Evolutionary conservation across 2,329 filamentous ascomycete genomes (phyloP).

Genomic region (Colletotrichum sp.): DNA sequence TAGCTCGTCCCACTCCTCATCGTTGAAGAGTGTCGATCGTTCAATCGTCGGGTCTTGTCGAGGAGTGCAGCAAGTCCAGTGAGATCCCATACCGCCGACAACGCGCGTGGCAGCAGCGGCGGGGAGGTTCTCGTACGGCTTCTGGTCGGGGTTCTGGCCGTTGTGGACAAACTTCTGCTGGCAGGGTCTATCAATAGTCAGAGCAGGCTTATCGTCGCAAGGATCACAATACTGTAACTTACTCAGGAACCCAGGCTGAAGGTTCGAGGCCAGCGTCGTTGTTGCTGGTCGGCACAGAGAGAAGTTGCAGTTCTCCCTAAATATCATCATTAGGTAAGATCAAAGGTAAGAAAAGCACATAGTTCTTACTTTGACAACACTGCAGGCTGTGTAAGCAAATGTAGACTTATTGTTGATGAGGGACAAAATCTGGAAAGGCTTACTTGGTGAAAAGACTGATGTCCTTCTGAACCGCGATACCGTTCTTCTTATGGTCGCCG

Average conservation of each 20-base stretch:
- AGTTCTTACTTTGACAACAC: not conserved
- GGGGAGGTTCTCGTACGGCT: not conserved
- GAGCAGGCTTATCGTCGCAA: not conserved
- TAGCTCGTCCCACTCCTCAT: not conserved
- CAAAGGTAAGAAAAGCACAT: rapidly evolving
- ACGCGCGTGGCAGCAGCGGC: not conserved
- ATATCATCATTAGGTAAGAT: not conserved
- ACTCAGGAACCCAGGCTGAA: not conserved
- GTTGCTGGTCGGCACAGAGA: not conserved
- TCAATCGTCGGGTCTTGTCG: not conserved
- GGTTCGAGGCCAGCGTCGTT: not conserved
- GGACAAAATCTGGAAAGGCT: not conserved
- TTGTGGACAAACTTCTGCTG: not conserved
- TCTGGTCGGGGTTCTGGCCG: not conserved
- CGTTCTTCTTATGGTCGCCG: not conserved
- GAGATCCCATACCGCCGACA: not conserved
- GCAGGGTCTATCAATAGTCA: not conserved
- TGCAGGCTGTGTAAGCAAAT: not conserved
- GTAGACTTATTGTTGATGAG: rapidly evolving
- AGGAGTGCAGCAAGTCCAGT: not conserved
- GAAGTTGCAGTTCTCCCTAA: not conserved
- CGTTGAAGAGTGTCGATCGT: not conserved
- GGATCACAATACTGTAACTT: not conserved
- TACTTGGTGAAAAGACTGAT: not conserved
- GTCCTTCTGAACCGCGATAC: not conserved